Percentiles rank a stretch among this genome's conserved stretches.
Conservation (phyloP, 1,284 basidiomycete species). For the Leccinum fuscescens region DNA sequence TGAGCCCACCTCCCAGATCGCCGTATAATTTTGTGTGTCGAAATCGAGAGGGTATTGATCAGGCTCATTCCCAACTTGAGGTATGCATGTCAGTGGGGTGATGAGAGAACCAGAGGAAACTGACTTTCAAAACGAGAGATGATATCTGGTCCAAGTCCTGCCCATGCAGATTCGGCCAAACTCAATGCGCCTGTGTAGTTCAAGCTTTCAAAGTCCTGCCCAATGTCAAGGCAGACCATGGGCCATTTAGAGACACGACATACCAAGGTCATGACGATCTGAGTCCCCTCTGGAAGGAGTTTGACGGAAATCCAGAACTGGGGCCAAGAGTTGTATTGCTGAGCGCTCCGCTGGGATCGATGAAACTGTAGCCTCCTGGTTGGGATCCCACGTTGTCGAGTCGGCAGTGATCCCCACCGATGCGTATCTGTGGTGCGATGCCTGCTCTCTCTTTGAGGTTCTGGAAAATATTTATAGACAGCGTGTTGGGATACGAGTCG, state of each 20-base stretch:
- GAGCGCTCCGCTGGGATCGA: slow-evolving; percentile 40
- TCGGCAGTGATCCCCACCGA: slow-evolving; percentile 54
- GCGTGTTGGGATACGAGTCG: slow-evolving; percentile 38
- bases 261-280: slow-evolving; percentile 45
- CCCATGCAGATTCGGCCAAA: slow-evolving; percentile 42
- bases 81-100: not conserved
- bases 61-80: slow-evolving; percentile 51
- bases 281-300: slow-evolving; percentile 45
- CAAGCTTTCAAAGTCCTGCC: slow-evolving; percentile 43
- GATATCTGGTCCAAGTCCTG: slow-evolving; percentile 38
- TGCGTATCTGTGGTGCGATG: slow-evolving; percentile 44
- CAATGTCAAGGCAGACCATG: not conserved
- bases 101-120: slow-evolving; percentile 9
- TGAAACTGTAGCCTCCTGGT: slow-evolving; percentile 41
- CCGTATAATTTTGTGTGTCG: slow-evolving; percentile 42
- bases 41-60: slow-evolving; percentile 44
- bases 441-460: slow-evolving; percentile 46
- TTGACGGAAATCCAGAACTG: slow-evolving; percentile 46
- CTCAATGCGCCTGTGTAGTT: slow-evolving; percentile 41
- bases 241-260: not conserved
- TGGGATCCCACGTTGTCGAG: slow-evolving; percentile 47
- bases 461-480: slow-evolving; percentile 43
- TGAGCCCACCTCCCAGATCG: slow-evolving; percentile 40
- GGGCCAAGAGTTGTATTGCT: slow-evolving; percentile 49
- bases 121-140: slow-evolving; percentile 46